Conservation (phyloP, 768 basidiomycete genomes). For the Leccinum aurantiacum region DNA sequence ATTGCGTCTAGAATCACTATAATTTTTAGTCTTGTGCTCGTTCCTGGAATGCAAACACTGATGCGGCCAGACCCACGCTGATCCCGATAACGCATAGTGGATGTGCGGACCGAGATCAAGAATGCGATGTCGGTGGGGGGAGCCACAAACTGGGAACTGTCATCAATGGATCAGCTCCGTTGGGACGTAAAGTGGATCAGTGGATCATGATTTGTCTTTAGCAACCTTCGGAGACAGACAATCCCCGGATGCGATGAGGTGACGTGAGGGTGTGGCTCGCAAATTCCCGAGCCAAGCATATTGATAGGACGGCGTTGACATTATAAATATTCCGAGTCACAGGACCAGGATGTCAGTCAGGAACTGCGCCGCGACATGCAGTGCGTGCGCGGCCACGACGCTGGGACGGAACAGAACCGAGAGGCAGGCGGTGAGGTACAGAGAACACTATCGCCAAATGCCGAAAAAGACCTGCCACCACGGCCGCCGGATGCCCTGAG, state of each 20-base stretch:
- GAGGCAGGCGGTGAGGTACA: not conserved
- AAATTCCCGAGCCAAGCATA: not conserved
- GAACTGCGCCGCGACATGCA: not conserved
- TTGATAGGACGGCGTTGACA: not conserved
- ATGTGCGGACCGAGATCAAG: not conserved
- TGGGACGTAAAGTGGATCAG: not conserved
- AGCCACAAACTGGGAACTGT: not conserved
- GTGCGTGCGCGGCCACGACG: not conserved
- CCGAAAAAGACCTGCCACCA: constrained; percentile 86
- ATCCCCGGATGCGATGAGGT: not conserved
- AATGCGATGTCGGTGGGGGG: not conserved
- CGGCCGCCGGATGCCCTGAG: constrained; percentile 71
- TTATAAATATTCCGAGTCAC: not conserved
- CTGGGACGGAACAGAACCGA: not conserved
- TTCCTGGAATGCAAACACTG: not conserved
- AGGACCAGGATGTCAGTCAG: not conserved
- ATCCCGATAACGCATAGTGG: not conserved
- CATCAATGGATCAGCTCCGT: too few relatives aligned
- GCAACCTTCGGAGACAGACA: not conserved
- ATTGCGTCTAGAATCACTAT: not conserved
- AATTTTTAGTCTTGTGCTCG: not conserved
- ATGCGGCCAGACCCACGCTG: not conserved
- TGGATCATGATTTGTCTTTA: not conserved
- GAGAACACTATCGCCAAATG: constrained; percentile 48
- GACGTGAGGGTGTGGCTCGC: not conserved